These are phyloP conservation scores for Metarhizium sp. DNA, from an alignment of 2,329 filamentous ascomycete genomes.

Conservation along the genomic window DNA sequence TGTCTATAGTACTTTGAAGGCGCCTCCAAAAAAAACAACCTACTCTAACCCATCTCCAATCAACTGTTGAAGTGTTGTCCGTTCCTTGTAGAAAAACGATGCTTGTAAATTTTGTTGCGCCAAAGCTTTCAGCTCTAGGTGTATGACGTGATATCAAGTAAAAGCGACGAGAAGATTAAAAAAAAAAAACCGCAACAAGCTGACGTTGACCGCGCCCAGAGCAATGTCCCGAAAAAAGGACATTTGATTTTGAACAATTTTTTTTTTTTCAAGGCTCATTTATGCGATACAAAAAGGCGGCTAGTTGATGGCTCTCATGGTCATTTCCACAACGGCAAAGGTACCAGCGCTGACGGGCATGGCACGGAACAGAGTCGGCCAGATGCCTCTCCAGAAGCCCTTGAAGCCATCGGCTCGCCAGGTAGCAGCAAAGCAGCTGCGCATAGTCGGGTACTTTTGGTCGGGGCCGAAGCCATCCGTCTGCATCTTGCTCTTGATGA, in stretches of 20 bases:
- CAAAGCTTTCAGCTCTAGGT: neutral
- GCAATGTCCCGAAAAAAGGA: neutral
- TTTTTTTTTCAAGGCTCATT: neutral
- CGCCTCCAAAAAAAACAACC: too few species aligned
- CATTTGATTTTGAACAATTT: neutral
- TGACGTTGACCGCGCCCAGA: neutral
- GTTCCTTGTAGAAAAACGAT: neutral
- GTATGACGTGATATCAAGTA: neutral
- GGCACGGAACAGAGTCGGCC: slow-evolving; percentile 80
- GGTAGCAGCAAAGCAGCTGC: slow-evolving; percentile 79
- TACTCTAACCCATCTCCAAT: neutral
- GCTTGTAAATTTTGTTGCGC: neutral
- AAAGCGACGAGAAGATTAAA: too few species aligned
- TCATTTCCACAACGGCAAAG: slow-evolving; percentile 73
- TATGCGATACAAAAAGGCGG: neutral
- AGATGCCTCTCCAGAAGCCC: slow-evolving; percentile 94
- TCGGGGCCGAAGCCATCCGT: slow-evolving; percentile 75
- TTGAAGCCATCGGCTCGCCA: slow-evolving; percentile 65
- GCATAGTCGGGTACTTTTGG: slow-evolving; percentile 71
- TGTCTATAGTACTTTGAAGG: neutral
- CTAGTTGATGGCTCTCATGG: slow-evolving; percentile 50
- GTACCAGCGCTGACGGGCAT: slow-evolving; percentile 98
- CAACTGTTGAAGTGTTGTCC: neutral
- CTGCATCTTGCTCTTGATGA: slow-evolving; percentile 99
- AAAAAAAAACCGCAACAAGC: neutral